Evolutionary conservation across 768 basidiomycete genomes (phyloP), one percentile per base, ranked within the genome.

Genomic region (Termitomyces sp.): DNA sequence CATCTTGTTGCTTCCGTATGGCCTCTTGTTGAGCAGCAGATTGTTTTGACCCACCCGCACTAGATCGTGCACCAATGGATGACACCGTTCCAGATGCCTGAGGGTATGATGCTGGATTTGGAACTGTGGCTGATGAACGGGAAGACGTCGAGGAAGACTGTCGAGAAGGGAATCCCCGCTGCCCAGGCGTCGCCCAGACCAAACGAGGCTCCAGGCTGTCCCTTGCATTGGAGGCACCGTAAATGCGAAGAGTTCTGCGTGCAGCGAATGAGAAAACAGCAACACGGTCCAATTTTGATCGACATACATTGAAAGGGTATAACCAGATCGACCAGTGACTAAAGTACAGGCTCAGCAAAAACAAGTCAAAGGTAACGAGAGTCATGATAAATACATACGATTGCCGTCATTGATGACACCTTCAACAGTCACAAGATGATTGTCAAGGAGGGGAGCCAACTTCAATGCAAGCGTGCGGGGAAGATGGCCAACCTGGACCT

Each of bases 401-500:
- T 92, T 93, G 53, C 90, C 91, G 54, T 88, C 79, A 36, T 81
- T 82, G 22, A 82, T 79, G 3, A 78, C 71, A 7, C 92, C 93
- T 74, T 95, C 93, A 4, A 91, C 82, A 0, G 80, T 87, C 44
- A 95, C 76, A 3, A 78, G 56, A 10, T 70, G 71, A 44, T 72
- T 71, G 68, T 95, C 93, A 50, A 95, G 80, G 24, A 94, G 74
- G 1, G 89, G 85, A 5, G 93, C 81, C 18, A 95, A 74, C 63
- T 81, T 80, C 0, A 68, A 53, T 0, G 83, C 89, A 13, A 87
- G 78, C 22, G 71, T 73, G 34, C 81, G 79, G 2, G 90, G 86
- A 24, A 95, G 68, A 71, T 95, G 93, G 1, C 93, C 93, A 3
- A 95, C 92, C 79, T 93, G 88, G 13, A 73, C 73, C 1, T 78